Evolutionary conservation across 176 grass and related monocot species (phyloP), one percentile per base, ranked within the genome.

Genomic region (Phoenix roebelenii): DNA sequence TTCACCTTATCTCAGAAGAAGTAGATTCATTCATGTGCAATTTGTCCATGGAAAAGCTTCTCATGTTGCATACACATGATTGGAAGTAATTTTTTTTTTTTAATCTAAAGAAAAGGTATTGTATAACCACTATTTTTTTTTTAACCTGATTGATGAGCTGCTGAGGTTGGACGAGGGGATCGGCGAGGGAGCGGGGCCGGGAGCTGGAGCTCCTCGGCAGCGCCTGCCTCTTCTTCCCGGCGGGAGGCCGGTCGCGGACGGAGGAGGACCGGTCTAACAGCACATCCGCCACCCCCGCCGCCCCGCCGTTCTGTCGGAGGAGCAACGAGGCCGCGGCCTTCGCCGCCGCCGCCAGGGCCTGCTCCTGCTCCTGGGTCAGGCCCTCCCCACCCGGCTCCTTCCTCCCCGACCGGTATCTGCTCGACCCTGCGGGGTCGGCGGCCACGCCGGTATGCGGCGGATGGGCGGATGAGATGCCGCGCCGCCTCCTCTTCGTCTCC

Each of bases 201-300:
- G 87, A 83, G 79, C 93, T 98, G 66, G 78, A 80, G 81, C 93
- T 98, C 71, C 93, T 70, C 1, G 87, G 78, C 54, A 98, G 58
- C 50, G 15, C 26, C 67, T 72, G 77, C 81, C 66, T 76, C 65
- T 58, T 32, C 55, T 85, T 75, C 22, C 85, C 60, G 73, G 70
- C 35, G 35, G 35, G 81, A 26, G 68, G 82, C 22, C 71, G 81
- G 32, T 78, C 73, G 59, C 93, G 74, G 58, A 98, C 44, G 30
- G 93, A 98, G 25, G 84, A 52, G 3, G 93, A 98, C 51, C 93
- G 76, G 60, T 98, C 87, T 55, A 92, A 98, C 64, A 52, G 54
- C 2, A 61, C 50, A 35, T 44, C 35, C 35, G 35, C 35, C 35
- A 12, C 35, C 9, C 9, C 9, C 35, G 9, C 10, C 9, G 9